These are phyloP conservation scores for Xylariaceae sp. DNA, from an alignment of 2,329 filamentous ascomycete genomes.

Conservation along the genomic window DNA sequence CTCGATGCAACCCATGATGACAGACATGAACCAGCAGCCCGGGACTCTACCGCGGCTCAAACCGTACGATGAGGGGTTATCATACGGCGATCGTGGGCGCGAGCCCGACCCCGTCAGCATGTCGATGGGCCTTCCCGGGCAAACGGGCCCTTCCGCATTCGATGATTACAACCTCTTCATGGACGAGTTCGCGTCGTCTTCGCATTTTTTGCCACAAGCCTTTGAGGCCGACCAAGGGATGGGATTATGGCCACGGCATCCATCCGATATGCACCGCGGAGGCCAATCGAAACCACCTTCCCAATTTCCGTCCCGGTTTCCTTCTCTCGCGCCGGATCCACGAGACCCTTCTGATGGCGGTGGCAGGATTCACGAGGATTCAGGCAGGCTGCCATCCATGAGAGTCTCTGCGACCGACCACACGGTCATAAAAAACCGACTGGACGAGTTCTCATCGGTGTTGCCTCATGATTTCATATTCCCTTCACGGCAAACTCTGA, in stretches of 20 bases:
- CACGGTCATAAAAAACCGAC: conserved; percentile 47
- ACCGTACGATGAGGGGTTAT: conserved; percentile 40
- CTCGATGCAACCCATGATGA: conserved; percentile 43
- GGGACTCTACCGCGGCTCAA: conserved; percentile 38
- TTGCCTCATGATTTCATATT: conserved; percentile 57
- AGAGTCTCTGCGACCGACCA: conserved; percentile 48
- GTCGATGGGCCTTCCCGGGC: conserved; percentile 31
- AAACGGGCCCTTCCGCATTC: conserved; percentile 33
- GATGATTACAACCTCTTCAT: conserved; percentile 54
- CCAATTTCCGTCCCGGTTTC: conserved; percentile 47
- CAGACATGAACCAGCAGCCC: conserved; percentile 34
- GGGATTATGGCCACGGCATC: conserved; percentile 40
- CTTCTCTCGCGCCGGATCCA: conserved; percentile 46
- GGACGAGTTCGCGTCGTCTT: conserved; percentile 47
- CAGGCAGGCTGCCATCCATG: conserved; percentile 30
- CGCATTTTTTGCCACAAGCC: conserved; percentile 47
- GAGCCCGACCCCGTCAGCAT: conserved; percentile 36
- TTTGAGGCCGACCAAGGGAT: conserved; percentile 48
- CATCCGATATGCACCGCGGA: conserved; percentile 30
- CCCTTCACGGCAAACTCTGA: conserved; percentile 61
- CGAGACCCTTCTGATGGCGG: conserved; percentile 34
- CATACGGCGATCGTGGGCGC: conserved; percentile 41
- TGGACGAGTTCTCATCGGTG: conserved; percentile 54
- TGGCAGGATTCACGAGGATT: conserved; percentile 33
- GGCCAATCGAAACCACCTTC: conserved; percentile 41